Base-by-base conservation (phyloP, 148 eudicot genomes). In the Linanthus parryae region DNA sequence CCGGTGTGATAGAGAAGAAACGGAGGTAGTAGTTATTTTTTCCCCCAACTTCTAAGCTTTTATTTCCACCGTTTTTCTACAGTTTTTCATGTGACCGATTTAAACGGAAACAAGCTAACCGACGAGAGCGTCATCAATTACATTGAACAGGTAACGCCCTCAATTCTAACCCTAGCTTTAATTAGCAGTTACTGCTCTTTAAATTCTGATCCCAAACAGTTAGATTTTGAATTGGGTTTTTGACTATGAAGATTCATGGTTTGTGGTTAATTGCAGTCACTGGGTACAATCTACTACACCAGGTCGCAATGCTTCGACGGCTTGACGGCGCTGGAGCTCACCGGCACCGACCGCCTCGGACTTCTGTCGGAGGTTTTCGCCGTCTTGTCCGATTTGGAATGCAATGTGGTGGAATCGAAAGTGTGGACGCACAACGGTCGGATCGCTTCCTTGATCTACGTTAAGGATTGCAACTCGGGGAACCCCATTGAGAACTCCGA, bases 71-170 rank as follows among this genome's bases (percentile, higher is more conserved):
- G n/a, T n/a, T n/a, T 12, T 13, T 56, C 30, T 73, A 67, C 98
- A 91, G 98, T 91, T 64, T 91, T 91, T 55, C 98, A 91, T 69
- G 96, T 91, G 64, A 87, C 98, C 46, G 95, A 91, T 66, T 37
- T 81, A 10, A 64, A 73, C 21, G 98, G 96, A 25, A 77, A 73
- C 73, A 87, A 87, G 63, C 60, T 91, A 53, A 79, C 83, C n/a
- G 90, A 91, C 37, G 75, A 83, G 50, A 79, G 76, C 58, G 79
- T 87, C 57, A 79, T 91, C 52, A 73, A 62, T 56, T 72, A 73
- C 90, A 83, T 91, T 65, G 83, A 91, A 66, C 74, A 91, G 89
- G 97, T 86, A 78, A 61, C 36, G 61, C n/a, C n/a, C n/a, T n/a
- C n/a, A n/a, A 43, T 12, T 18, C 4, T 27, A 0, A 3, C 14